Conservation (phyloP, 805 yeast genomes). For the Lachancea sp. region DNA sequence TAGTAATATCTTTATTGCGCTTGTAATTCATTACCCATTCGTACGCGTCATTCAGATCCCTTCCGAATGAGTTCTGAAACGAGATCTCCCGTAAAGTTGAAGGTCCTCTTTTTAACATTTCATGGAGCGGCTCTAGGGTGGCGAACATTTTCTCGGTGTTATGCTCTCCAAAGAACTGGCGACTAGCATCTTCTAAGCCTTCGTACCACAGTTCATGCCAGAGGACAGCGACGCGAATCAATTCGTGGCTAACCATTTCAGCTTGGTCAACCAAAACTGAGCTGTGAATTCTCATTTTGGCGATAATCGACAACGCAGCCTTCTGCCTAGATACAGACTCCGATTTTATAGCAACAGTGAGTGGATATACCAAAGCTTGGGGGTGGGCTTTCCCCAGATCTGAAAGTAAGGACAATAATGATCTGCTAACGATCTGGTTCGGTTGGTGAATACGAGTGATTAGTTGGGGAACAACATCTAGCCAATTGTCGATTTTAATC, state of each 20-base stretch:
- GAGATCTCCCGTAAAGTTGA: conserved; percentile 90
- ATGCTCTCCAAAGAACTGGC: conserved; percentile 88
- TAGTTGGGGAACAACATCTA: conserved; percentile 90
- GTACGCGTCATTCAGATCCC: conserved; percentile 86
- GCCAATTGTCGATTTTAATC: conserved; percentile 89
- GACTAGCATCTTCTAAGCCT: conserved; percentile 93
- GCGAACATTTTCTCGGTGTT: conserved; percentile 92
- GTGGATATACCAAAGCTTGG: conserved; percentile 90
- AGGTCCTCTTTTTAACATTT: conserved; percentile 77
- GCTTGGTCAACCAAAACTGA: conserved; percentile 84
- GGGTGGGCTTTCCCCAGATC: conserved; percentile 95
- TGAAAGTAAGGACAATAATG: conserved; percentile 71
- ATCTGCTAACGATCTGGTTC: conserved; percentile 71
- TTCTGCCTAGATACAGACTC: conserved; percentile 83
- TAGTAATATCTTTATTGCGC: conserved; percentile 77
- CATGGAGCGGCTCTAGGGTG: conserved; percentile 82
- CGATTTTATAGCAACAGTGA: conserved; percentile 92
- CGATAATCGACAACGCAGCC: conserved; percentile 88
- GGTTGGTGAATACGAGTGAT: conserved; percentile 97
- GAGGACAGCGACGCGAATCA: conserved; percentile 87
- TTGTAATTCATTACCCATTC: conserved; percentile 89
- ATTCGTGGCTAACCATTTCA: conserved; percentile 86
- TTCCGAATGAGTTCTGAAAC: conserved; percentile 87
- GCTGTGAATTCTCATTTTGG: conserved; percentile 86
- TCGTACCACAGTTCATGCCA: conserved; percentile 99